Evolutionary conservation across 2,329 filamentous ascomycete genomes (phyloP).

Genomic region (Coleophoma crateriformis): DNA sequence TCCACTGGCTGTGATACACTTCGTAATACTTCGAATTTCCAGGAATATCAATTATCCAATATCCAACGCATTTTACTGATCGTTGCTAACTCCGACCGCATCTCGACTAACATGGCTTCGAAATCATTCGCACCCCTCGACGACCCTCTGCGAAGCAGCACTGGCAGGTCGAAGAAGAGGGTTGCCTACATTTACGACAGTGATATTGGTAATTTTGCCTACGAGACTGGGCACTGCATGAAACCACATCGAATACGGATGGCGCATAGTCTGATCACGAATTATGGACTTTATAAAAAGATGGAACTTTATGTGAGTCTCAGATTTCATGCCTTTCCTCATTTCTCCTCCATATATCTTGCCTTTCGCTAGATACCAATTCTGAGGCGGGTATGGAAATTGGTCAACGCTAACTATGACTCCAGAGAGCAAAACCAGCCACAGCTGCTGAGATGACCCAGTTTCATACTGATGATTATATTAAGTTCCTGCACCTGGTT

Average conservation of each 20-base stretch:
- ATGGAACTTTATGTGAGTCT: slow-evolving; percentile 87
- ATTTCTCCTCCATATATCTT: neutral
- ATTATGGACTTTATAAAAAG: slow-evolving; percentile 91
- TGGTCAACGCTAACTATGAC: slow-evolving; percentile 2
- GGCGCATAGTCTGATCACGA: slow-evolving; percentile 92
- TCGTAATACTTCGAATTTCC: too few relatives aligned
- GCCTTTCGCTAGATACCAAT: too few relatives aligned
- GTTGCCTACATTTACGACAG: slow-evolving; percentile 98
- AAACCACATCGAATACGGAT: slow-evolving; percentile 95
- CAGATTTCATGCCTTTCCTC: slow-evolving; percentile 2
- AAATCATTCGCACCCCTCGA: too few relatives aligned
- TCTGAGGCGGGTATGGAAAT: too few relatives aligned
- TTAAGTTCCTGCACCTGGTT: slow-evolving; percentile 90
- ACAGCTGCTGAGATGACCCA: slow-evolving; percentile 85
- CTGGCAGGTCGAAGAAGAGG: slow-evolving; percentile 54
- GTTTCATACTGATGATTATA: slow-evolving; percentile 93
- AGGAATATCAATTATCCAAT: too few relatives aligned
- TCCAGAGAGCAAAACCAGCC: slow-evolving; percentile 78
- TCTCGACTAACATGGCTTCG: too few relatives aligned
- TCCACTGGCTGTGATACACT: too few relatives aligned
- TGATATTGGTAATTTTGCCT: slow-evolving; percentile 97
- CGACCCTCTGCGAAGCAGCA: too few relatives aligned
- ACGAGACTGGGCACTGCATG: slow-evolving; percentile 97
- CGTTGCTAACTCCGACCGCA: too few relatives aligned
- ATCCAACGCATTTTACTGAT: too few relatives aligned